Conservation (phyloP, 106 monocot species). For the Dioscorea dumetorum region DNA sequence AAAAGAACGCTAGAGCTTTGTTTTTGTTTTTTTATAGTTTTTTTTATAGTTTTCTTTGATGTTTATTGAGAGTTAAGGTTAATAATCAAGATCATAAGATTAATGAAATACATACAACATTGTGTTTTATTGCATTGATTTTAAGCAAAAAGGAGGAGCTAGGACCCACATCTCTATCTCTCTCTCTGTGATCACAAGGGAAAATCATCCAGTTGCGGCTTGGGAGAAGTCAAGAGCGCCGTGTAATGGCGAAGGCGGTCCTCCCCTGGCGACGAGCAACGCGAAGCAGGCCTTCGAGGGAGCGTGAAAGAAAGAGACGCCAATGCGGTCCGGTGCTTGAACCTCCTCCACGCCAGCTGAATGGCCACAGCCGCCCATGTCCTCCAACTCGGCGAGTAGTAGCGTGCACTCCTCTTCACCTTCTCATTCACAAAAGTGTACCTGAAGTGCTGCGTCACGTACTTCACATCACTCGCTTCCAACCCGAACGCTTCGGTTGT, state of each 20-base stretch:
- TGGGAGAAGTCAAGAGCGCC: conserved; percentile 72
- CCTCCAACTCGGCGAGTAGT: conserved; percentile 88
- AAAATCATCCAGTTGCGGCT: conserved; percentile 56
- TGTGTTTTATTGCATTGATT: too few relatives aligned
- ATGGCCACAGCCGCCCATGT: conserved; percentile 88
- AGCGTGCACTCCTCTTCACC: conserved; percentile 66
- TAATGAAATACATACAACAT: too few relatives aligned
- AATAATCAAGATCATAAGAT: too few relatives aligned
- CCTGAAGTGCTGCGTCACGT: conserved; percentile 83
- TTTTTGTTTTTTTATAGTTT: too few relatives aligned
- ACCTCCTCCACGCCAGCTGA: conserved; percentile 77
- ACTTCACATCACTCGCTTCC: conserved; percentile 73
- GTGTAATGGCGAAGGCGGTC: conserved; percentile 75
- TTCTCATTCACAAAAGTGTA: conserved; percentile 60
- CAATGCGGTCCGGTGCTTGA: conserved; percentile 55
- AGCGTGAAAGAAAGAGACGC: conserved; percentile 65
- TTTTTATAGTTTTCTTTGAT: too few relatives aligned
- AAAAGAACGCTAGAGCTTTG: too few relatives aligned
- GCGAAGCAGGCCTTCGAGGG: conserved; percentile 63
- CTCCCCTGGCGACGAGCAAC: conserved; percentile 73
- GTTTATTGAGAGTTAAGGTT: too few relatives aligned
- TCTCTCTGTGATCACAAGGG: background rate
- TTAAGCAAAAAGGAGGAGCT: too few relatives aligned
- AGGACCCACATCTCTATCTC: too few relatives aligned
- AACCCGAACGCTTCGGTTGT: conserved; percentile 75